Evolutionary conservation across 2,329 filamentous ascomycete genomes (phyloP).

Genomic region (Trichothecium sympodiale): DNA sequence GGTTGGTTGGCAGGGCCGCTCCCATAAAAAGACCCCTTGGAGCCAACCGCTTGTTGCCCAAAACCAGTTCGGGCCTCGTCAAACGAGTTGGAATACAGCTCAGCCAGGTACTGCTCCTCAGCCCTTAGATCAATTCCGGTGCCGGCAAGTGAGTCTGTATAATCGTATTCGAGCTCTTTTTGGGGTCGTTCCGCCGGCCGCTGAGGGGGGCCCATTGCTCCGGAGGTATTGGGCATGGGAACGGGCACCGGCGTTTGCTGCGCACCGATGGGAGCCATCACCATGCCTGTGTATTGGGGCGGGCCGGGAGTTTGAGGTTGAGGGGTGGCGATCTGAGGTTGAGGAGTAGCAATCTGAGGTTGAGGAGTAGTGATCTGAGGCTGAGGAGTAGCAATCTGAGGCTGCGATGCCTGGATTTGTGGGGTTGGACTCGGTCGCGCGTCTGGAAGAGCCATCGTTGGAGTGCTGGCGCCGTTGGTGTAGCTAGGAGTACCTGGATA

Average conservation of each 20-base stretch:
- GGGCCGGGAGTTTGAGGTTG: slow-evolving; percentile 4
- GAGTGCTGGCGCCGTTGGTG: slow-evolving; percentile 24
- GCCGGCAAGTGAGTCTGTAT: slow-evolving; percentile 72
- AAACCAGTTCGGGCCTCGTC: slow-evolving; percentile 42
- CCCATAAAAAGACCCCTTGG: slow-evolving; percentile 50
- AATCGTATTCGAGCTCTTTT: slow-evolving; percentile 57
- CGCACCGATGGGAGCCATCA: slow-evolving; percentile 16
- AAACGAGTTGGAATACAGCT: slow-evolving; percentile 45
- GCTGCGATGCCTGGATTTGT: slow-evolving; percentile 19
- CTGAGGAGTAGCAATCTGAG: slow-evolving; percentile 7
- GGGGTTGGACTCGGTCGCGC: slow-evolving; percentile 19
- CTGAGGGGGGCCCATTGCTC: slow-evolving; percentile 46
- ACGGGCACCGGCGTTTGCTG: slow-evolving; percentile 11
- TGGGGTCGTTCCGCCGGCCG: slow-evolving; percentile 50
- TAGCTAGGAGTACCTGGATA: slow-evolving; percentile 15
- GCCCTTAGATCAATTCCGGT: slow-evolving; percentile 81
- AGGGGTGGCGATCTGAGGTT: slow-evolving; percentile 13
- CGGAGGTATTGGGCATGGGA: slow-evolving; percentile 11
- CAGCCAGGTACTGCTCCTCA: slow-evolving; percentile 73
- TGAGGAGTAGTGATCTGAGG: not conserved
- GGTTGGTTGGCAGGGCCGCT: slow-evolving; percentile 56
- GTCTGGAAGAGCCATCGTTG: slow-evolving; percentile 23
- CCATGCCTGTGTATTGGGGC: slow-evolving; percentile 17
- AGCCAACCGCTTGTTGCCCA: slow-evolving; percentile 37
- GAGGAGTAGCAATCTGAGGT: slow-evolving; percentile 18